Evolutionary conservation across 495 filamentous ascomycete genomes (phyloP).

Genomic region (Penicillium taxi): DNA sequence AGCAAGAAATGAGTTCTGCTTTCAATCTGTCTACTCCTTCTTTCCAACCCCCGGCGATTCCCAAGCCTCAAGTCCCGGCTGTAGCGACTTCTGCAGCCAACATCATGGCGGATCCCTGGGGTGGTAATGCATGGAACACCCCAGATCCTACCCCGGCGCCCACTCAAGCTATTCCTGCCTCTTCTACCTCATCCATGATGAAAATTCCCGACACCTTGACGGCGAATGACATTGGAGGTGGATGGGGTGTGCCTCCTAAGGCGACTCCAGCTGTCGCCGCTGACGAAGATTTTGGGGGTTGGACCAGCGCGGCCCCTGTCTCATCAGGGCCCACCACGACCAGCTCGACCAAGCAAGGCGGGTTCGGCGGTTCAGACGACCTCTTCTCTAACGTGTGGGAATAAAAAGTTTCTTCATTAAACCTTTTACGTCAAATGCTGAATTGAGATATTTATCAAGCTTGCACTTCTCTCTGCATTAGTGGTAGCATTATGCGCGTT

Average conservation of each 20-base stretch:
- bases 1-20: slow-evolving; percentile 49
- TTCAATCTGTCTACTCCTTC: slow-evolving; percentile 67
- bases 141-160: slow-evolving; percentile 34
- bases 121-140: slow-evolving; percentile 44
- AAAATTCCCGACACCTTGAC: slow-evolving; percentile 40
- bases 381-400: slow-evolving; percentile 93
- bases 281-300: slow-evolving; percentile 92
- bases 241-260: slow-evolving; percentile 48
- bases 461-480: slow-evolving; percentile 6
- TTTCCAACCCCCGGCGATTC: slow-evolving; percentile 36
- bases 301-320: slow-evolving; percentile 62
- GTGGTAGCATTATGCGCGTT: slow-evolving; percentile 10
- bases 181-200: slow-evolving; percentile 38
- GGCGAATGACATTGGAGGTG: slow-evolving; percentile 41
- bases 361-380: slow-evolving; percentile 68
- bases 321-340: slow-evolving; percentile 33
- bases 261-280: slow-evolving; percentile 57
- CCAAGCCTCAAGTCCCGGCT: slow-evolving; percentile 27
- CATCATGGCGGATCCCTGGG: slow-evolving; percentile 40
- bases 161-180: slow-evolving; percentile 4
- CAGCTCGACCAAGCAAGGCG: slow-evolving; percentile 42
- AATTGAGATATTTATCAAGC: slow-evolving; percentile 8
- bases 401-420: slow-evolving; percentile 30
- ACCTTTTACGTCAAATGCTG: slow-evolving; percentile 1
- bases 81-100: slow-evolving; percentile 28